A percentile compares a stretch with the other conserved stretches of the same genome.
These are phyloP conservation scores for Calocybe cyanea DNA, from an alignment of 768 basidiomycete genomes.

Conservation along the genomic window DNA sequence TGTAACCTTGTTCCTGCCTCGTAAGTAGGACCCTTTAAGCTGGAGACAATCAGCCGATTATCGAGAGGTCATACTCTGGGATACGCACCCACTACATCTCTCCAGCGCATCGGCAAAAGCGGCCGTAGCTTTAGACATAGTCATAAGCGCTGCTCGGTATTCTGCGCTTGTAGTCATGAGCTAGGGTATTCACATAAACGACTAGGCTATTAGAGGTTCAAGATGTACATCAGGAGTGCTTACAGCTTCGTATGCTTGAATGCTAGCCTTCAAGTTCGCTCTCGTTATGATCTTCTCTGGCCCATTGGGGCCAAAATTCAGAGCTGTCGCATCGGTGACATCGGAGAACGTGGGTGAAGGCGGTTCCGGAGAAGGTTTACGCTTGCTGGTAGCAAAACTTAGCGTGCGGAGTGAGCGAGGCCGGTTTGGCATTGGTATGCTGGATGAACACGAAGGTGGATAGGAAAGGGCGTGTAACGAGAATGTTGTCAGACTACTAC, in stretches of 20 bases:
- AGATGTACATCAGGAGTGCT: conserved; percentile 22
- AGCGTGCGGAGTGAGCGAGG: conserved; percentile 57
- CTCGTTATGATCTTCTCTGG: conserved; percentile 82
- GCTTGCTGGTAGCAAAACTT: conserved; percentile 40
- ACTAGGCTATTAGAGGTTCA: neutral
- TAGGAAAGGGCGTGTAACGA: conserved; percentile 3
- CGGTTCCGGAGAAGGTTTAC: conserved; percentile 49
- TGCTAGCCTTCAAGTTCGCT: conserved; percentile 68
- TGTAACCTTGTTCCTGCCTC: conserved; percentile 80
- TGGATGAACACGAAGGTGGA: conserved; percentile 10
- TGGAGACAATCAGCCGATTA: conserved; percentile 21
- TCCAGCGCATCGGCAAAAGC: conserved; percentile 86
- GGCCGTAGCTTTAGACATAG: conserved; percentile 80
- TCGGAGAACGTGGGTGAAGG: conserved; percentile 87
- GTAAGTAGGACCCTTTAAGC: conserved; percentile 76
- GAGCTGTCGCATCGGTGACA: conserved; percentile 69
- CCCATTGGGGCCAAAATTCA: conserved; percentile 72
- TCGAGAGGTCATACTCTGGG: neutral
- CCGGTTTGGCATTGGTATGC: conserved; percentile 42
- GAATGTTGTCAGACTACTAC: conserved; percentile 13
- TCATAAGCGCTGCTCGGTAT: conserved; percentile 78
- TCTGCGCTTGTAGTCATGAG: conserved; percentile 70
- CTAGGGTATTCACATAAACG: conserved; percentile 35
- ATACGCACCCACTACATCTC: conserved; percentile 70
- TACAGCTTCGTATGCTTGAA: conserved; percentile 82